Evolutionary conservation across 495 filamentous ascomycete species (phyloP).

Genomic region (Aspergillus kassunensis): DNA sequence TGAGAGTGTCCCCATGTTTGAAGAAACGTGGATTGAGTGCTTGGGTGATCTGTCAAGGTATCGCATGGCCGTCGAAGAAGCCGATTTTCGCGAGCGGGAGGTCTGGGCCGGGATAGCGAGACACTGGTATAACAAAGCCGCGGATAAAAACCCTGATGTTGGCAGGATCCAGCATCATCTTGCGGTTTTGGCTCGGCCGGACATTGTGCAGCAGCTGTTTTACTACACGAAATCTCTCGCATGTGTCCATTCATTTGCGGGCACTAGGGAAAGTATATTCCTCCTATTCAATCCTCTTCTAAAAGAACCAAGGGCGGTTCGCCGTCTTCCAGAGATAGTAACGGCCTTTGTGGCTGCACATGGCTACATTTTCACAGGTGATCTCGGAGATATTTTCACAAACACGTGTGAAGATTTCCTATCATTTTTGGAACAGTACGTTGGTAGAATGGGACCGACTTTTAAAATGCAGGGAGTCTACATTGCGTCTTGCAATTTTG

Average conservation of each 20-base stretch:
- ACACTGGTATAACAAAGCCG: constrained; percentile 78
- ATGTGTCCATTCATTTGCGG: constrained; percentile 49
- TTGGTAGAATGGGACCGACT: constrained; percentile 50
- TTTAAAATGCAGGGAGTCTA: constrained; percentile 64
- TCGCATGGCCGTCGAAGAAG: constrained; percentile 75
- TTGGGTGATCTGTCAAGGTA: constrained; percentile 73
- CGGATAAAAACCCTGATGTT: constrained; percentile 62
- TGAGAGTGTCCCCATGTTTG: constrained; percentile 71
- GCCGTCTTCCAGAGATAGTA: constrained; percentile 30
- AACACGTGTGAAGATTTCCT: constrained; percentile 46
- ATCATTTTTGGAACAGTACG: constrained; percentile 52
- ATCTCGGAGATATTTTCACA: constrained; percentile 44
- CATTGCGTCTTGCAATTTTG: constrained; percentile 49
- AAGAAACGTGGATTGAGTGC: constrained; percentile 89
- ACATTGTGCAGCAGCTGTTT: constrained; percentile 69
- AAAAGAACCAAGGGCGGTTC: constrained; percentile 23
- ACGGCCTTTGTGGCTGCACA: constrained; percentile 61
- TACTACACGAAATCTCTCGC: constrained; percentile 59
- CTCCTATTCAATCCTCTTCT: constrained; percentile 69
- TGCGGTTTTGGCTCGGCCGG: constrained; percentile 73
- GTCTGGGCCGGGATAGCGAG: constrained; percentile 72
- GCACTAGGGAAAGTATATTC: constrained; percentile 64
- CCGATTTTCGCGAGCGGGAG: constrained; percentile 66
- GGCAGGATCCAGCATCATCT: constrained; percentile 83
- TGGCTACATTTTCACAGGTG: constrained; percentile 59